phyloP scores from a whole-genome alignment of 345 rosid genomes.

The Cardiospermum halicacabum region DNA sequence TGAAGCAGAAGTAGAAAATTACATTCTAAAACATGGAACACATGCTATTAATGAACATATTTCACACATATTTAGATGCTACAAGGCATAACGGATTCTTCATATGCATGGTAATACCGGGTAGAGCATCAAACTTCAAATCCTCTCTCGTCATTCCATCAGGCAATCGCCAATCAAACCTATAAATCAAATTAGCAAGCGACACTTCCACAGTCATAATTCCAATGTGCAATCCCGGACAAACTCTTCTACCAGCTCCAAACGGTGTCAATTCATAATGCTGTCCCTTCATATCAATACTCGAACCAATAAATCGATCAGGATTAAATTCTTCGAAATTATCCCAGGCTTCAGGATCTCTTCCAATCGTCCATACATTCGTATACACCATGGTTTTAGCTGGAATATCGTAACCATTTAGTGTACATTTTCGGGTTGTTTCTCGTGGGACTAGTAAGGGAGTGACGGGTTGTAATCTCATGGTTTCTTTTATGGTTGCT shows the following conservation, averaged over 20 bases:
- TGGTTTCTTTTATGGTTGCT: slow-evolving; percentile 25
- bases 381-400: background rate
- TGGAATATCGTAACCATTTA: background rate
- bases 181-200: slow-evolving; percentile 21
- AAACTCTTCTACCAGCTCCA: background rate
- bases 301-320: background rate
- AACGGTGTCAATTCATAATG: background rate
- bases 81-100: background rate
- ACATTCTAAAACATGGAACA: too few relatives aligned
- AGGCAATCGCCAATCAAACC: slow-evolving; percentile 25
- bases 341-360: background rate
- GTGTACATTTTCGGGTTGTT: background rate
- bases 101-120: slow-evolving; percentile 11
- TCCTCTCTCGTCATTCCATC: slow-evolving; percentile 16
- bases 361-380: slow-evolving; percentile 36
- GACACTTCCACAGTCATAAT: slow-evolving; percentile 9
- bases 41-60: too few relatives aligned
- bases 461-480: slow-evolving; percentile 11
- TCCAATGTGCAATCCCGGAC: slow-evolving; percentile 12
- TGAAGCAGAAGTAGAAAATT: too few relatives aligned
- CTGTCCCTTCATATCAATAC: slow-evolving; percentile 19
- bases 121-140: slow-evolving; percentile 11
- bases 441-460: slow-evolving; percentile 6
- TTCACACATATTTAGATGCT: too few relatives aligned
- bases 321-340: background rate